Evolutionary conservation across 371 early-diverging fungal genomes (phyloP), one percentile per base, ranked within the genome.

Genomic region (Mucor irregularis): DNA sequence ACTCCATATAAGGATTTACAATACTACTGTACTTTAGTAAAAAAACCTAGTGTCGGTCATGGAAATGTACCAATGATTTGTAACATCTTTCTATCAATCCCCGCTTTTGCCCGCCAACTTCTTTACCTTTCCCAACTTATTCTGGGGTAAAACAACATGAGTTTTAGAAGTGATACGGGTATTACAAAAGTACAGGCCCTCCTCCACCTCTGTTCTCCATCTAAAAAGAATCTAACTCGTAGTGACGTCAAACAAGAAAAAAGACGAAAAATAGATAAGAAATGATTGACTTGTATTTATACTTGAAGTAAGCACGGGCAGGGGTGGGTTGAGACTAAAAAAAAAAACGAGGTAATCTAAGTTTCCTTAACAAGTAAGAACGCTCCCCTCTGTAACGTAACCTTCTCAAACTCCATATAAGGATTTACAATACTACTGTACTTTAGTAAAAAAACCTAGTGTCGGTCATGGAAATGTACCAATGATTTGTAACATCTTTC

Each of bases 81-180:
- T 24, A n/a, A 26, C 10, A 28, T 47, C n/a, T n/a, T 24, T 30
- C 30, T 22, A 19, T 43, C 14, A 19, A 26, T 28, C 49, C 54
- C 65, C 61, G 66, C 61, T 61, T 61, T 61, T 61, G 61, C 60
- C 60, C 66, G 61, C 66, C 56, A 46, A 17, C 49, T 52, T 46
- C 52, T 35, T 61, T 57, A 43, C 13, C 56, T 51, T 60, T 65
- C 61, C 61, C 66, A n/a, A n/a, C n/a, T n/a, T n/a, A n/a, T n/a
- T n/a, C n/a, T n/a, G n/a, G n/a, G n/a, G n/a, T n/a, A n/a, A n/a
- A n/a, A n/a, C n/a, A n/a, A n/a, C n/a, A n/a, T n/a, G n/a, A n/a
- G n/a, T n/a, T n/a, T n/a, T n/a, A n/a, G n/a, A n/a, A n/a, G n/a
- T n/a, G n/a, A n/a, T n/a, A n/a, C n/a, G n/a, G n/a, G 56, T 50